Evolutionary conservation across 352 stramenopile species (phyloP).

Genomic region (Phytophthora syringae): DNA sequence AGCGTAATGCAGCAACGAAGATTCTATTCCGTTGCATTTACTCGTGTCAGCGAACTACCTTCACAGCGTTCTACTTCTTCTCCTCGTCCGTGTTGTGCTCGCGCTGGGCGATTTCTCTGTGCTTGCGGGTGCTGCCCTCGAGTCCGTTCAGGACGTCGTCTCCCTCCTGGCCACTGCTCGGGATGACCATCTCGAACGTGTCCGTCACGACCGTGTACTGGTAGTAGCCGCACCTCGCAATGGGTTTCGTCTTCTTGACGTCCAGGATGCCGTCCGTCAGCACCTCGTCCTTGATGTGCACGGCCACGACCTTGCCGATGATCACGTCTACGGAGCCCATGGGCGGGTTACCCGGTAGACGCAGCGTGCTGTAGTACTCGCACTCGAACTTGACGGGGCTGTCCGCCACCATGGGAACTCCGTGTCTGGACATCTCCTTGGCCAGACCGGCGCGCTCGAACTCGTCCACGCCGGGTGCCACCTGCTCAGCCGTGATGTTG

Average conservation of each 20-base stretch:
- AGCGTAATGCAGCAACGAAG: background rate
- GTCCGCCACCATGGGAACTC: constrained; percentile 42
- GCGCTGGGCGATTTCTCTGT: constrained; percentile 32
- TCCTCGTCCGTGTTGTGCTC: constrained; percentile 14
- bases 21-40: constrained; percentile 10
- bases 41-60: too few relatives aligned
- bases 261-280: constrained; percentile 40
- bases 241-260: constrained; percentile 43
- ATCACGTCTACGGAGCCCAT: constrained; percentile 44
- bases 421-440: constrained; percentile 35
- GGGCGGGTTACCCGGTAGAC: constrained; percentile 37
- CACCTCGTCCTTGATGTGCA: constrained; percentile 44
- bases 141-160: constrained; percentile 32
- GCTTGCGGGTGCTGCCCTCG: constrained; percentile 35
- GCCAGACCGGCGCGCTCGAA: constrained; percentile 36
- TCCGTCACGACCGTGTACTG: constrained; percentile 42
- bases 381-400: constrained; percentile 41
- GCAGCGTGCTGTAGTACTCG: constrained; percentile 44
- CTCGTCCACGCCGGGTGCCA: constrained; percentile 33
- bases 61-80: constrained; percentile 7
- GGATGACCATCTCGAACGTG: constrained; percentile 45
- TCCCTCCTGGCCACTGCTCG: constrained; percentile 31
- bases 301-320: constrained; percentile 42
- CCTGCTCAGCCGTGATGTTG: constrained; percentile 38
- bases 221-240: constrained; percentile 41